These are phyloP conservation scores for Hippophae gyantsensis DNA, from an alignment of 306 rosid species.

Conservation along the genomic window DNA sequence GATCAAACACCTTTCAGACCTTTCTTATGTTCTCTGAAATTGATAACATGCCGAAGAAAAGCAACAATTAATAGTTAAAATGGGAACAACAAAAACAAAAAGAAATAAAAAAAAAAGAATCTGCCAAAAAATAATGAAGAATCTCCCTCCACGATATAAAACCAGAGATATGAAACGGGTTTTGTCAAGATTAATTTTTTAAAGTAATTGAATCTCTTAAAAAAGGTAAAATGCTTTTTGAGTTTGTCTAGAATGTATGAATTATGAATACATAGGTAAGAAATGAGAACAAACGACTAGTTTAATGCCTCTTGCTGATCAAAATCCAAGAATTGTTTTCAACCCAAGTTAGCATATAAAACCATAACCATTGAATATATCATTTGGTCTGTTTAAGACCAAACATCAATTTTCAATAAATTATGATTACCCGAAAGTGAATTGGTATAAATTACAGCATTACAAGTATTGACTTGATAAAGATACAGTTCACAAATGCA, in stretches of 20 bases:
- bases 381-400: not conserved
- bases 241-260: not conserved
- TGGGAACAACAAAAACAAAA: not conserved
- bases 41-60: conserved; percentile 10
- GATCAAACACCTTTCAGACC: conserved; percentile 11
- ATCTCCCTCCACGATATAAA: too few relatives aligned
- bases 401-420: conserved; percentile 4
- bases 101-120: not conserved
- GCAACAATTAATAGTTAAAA: conserved; percentile 3
- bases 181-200: not conserved
- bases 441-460: not conserved
- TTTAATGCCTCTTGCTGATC: not conserved
- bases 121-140: too few relatives aligned
- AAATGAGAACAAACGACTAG: conserved; percentile 1
- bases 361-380: not conserved
- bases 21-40: conserved; percentile 11
- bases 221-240: not conserved
- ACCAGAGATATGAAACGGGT: not conserved
- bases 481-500: not conserved
- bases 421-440: not conserved
- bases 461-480: not conserved
- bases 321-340: not conserved
- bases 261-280: not conserved
- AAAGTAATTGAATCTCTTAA: not conserved
- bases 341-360: not conserved